Conservation (phyloP, 768 basidiomycete species). For the Boletus subcaerulescens region DNA sequence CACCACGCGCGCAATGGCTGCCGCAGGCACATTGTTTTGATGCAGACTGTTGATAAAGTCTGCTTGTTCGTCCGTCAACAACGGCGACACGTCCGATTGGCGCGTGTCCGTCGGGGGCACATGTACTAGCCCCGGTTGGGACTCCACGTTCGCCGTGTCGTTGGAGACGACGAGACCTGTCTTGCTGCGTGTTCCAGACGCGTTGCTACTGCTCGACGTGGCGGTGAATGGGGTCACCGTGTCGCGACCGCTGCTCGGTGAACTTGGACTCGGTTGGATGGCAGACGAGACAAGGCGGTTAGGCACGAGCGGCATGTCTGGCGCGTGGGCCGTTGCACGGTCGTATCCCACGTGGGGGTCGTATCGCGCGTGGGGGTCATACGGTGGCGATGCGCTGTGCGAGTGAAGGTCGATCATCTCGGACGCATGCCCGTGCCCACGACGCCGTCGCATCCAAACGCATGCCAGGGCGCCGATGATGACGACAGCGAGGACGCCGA, state of each 20-base stretch:
- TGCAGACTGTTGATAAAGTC: slow-evolving; percentile 24
- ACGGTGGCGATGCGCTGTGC: background rate
- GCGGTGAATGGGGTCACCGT: slow-evolving; percentile 7
- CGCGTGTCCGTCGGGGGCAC: background rate
- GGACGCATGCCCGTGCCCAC: background rate
- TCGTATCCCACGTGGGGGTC: background rate
- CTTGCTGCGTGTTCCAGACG: slow-evolving; percentile 1
- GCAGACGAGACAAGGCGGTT: slow-evolving; percentile 3
- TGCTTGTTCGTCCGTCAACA: slow-evolving; percentile 24
- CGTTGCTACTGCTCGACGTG: background rate
- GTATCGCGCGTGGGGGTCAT: background rate
- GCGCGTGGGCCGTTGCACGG: no score
- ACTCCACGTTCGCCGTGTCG: background rate
- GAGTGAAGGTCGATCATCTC: slow-evolving; percentile 9
- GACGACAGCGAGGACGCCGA: slow-evolving; percentile 9
- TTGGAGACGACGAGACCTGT: background rate
- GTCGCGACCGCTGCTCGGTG: background rate
- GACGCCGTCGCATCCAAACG: slow-evolving; percentile 12
- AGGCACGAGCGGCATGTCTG: slow-evolving; percentile 3
- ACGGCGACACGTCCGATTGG: slow-evolving; percentile 4
- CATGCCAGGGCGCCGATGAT: slow-evolving; percentile 1
- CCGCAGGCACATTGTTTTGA: slow-evolving; percentile 21
- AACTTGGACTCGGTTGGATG: background rate
- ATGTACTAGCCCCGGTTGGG: background rate
- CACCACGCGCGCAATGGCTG: slow-evolving; percentile 23